Evolutionary conservation across 257 asterid species (phyloP), one percentile per base, ranked within the genome.

Genomic region (Lantana camara): DNA sequence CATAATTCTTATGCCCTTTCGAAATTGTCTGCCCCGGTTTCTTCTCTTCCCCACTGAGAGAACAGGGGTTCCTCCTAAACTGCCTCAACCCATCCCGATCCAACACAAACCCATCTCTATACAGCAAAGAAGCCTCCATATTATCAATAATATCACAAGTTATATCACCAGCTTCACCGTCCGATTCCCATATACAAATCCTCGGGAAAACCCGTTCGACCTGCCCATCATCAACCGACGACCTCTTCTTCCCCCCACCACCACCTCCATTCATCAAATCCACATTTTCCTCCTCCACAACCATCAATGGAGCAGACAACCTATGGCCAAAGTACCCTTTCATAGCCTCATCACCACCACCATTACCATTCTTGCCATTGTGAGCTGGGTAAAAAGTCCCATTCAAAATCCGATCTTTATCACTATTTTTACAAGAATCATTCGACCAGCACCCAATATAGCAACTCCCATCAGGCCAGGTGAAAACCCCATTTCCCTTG

Each of bases 161-260:
- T 54, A 94, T 94, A 71, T 94, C 98, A 56, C 98, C 99, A 2
- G 88, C 98, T 60, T 86, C 98, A 0, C 96, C 99, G 37, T 94
- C 99, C 1, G 97, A 90, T 59, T 94, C 99, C 99, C 99, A 94
- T 14, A 94, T 86, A 66, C 97, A 94, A 37, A 94, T 84, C 68
- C 96, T 77, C 0, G 97, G 96, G 40, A 88, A 88, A 54, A 72
- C 80, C 76, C 84, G 80, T 41, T 84, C 98, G 4, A 70, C 69
- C 64, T 66, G 38, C 13, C 76, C 85, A 9, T 75, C 82, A 3
- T 77, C 90, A 14, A 83, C 79, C 1, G 96, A 89, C 15, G 88
- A 71, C 85, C 94, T 79, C 78, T 80, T 86, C 88, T 79, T 84
- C 40, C 40, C 40, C 63, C 73, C 77, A 35, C 75, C 85, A 48